Evolutionary conservation across 1,284 basidiomycete species (phyloP), one percentile per base, ranked within the genome.

Genomic region (Puccinia triticina): DNA sequence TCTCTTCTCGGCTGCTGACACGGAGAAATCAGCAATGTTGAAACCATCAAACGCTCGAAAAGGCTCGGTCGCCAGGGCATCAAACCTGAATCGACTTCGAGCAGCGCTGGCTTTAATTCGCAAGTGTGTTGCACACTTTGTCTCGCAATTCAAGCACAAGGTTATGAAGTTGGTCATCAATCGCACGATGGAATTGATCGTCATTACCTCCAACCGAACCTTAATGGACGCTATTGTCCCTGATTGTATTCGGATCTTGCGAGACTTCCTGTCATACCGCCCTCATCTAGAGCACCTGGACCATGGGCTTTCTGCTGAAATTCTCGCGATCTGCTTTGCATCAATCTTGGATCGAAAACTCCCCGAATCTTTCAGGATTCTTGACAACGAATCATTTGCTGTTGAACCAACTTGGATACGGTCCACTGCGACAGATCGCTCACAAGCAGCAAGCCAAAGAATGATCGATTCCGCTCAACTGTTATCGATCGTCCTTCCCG

Each of bases 231-330:
- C n/a, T 12, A 66, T 67, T 23, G 61, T 48, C 21, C 34, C 74
- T 37, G 80, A 82, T 66, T 82, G 80, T 48, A 82, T 82, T 66
- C 80, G 80, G 43, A 82, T 75, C 50, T 32, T 82, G 37, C 59
- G 80, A 16, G 80, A 82, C 64, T 82, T 82, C 64, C 64, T 82
- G 21, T 66, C 61, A 12, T 73, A 82, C 26, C 57, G 48, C 21
- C 61, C 61, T 34, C 80, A 82, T 67, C 59, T 75, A 29, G 72
- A 72, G 23, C 80, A 82, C 29, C 61, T 82, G 16, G 50, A 43
- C 61, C 26, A 46, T 21, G 29, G 29, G 43, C 46, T 53, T 66
- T 82, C 55, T 43, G 40, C 72, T 12, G 71, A 72, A 55, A 40
- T 82, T 57, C 34, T 75, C 18, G 69, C 71, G 34, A 55, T 82